Percentiles rank a stretch among this genome's conserved stretches.
These are phyloP conservation scores for Lunularia cruciata DNA, from an alignment of 225 moss, liverwort and hornwort species.

Conservation along the genomic window DNA sequence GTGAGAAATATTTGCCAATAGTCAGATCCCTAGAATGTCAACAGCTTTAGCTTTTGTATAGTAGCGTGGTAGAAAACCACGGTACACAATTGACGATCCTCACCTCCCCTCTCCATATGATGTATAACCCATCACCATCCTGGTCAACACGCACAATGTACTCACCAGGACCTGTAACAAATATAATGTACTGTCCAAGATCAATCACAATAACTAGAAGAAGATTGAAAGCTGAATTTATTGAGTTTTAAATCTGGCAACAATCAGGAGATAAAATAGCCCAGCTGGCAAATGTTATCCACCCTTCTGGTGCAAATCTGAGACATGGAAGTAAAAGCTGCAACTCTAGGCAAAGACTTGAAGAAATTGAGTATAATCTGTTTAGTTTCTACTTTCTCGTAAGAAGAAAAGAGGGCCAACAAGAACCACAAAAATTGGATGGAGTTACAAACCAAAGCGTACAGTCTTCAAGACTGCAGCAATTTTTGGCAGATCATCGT, in stretches of 20 bases:
- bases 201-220: too few relatives aligned
- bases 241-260: too few relatives aligned
- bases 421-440: neutral
- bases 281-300: too few relatives aligned
- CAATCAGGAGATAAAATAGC: too few relatives aligned
- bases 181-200: too few relatives aligned
- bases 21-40: constrained; percentile 2
- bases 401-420: too few relatives aligned
- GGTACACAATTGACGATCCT: neutral
- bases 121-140: constrained; percentile 64
- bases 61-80: constrained; percentile 36
- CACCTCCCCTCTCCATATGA: constrained; percentile 77
- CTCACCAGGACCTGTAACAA: constrained; percentile 55
- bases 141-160: constrained; percentile 44
- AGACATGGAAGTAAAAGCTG: too few relatives aligned
- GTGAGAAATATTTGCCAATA: constrained; percentile 10
- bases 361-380: too few relatives aligned
- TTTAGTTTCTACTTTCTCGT: too few relatives aligned
- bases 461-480: constrained; percentile 27
- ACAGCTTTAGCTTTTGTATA: constrained; percentile 19
- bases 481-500: constrained; percentile 24
- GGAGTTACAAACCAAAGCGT: constrained; percentile 20
- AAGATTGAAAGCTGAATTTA: too few relatives aligned
- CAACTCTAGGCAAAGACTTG: too few relatives aligned
- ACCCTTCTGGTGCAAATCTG: too few relatives aligned